Evolutionary conservation across 108 stramenopile species (phyloP), one percentile per base, ranked within the genome.

Genomic region (Discostella pseudostelligera): DNA sequence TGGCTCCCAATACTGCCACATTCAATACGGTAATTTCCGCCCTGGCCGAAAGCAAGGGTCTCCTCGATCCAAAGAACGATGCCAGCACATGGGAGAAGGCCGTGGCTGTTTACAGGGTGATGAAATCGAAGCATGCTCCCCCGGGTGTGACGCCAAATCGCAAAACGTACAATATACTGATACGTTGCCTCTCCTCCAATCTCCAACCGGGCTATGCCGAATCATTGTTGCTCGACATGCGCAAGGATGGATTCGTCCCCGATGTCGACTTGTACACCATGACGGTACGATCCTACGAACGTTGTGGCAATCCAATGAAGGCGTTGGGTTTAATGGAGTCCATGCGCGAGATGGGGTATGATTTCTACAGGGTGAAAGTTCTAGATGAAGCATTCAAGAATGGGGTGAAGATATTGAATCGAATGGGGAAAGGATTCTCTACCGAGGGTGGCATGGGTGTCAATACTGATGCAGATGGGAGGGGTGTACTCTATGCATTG

Each of bases 231-330:
- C 39, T 56, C n/a, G 71, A 69, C 22, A 92, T 92, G 91, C 81
- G 80, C n/a, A 61, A 78, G 54, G 85, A 68, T 59, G 88, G 87
- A 10, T 83, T 84, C 59, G 59, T 70, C 28, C 91, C 87, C 0
- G 88, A 92, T 39, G 91, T 92, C 5, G 86, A 92, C 58, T 67
- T 92, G 22, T 89, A 80, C 69, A 89, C 91, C 16, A 46, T 76
- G 19, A 86, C 85, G 13, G 87, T 92, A 8, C 60, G 87, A 20
- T 79, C 91, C 25, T 89, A 87, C 49, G 91, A 92, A 69, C 76
- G 83, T 16, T 73, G 74, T 29, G 77, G 83, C n/a, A 85, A 89
- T 39, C 91, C 88, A 13, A 74, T 83, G 53, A 82, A 83, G 62
- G 91, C 91, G 0, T 45, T 92, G 29, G 50, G 72, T 11, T 67